Evolutionary conservation across 768 basidiomycete species (phyloP).

Genomic region (Lyophyllum decastes): DNA sequence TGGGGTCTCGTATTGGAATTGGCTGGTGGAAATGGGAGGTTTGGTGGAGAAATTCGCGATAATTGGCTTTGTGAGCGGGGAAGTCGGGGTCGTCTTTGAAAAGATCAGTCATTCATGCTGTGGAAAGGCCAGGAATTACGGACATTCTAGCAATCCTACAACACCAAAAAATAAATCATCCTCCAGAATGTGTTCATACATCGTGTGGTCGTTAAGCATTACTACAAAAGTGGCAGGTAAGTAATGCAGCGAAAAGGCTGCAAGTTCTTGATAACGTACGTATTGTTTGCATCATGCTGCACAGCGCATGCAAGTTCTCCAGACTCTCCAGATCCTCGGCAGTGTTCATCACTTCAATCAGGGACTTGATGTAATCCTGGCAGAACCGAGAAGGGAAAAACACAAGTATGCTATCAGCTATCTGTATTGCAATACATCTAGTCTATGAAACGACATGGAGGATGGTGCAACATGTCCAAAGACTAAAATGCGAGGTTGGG

Average conservation of each 20-base stretch:
- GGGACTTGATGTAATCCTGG: constrained; percentile 85
- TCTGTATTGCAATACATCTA: constrained; percentile 19
- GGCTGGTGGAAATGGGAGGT: constrained; percentile 89
- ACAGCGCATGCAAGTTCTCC: constrained; percentile 87
- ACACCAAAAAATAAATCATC: constrained; percentile 93
- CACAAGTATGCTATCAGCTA: constrained; percentile 28
- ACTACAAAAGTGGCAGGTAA: constrained; percentile 49
- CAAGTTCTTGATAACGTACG: constrained; percentile 45
- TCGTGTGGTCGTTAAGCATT: constrained; percentile 89
- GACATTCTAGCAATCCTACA: constrained; percentile 96
- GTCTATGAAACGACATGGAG: constrained; percentile 18
- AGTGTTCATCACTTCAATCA: constrained; percentile 81
- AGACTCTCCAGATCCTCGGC: constrained; percentile 94
- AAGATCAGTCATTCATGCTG: constrained; percentile 8
- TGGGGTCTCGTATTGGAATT: constrained; percentile 74
- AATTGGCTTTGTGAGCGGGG: constrained; percentile 94
- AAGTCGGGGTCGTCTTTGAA: constrained; percentile 92
- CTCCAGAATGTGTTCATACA: constrained; percentile 94
- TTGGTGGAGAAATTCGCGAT: constrained; percentile 88
- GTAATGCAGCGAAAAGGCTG: constrained; percentile 3
- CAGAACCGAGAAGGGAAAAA: constrained; percentile 16
- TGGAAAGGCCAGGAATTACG: constrained; percentile 29
- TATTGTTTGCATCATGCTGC: constrained; percentile 92
- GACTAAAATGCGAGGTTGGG: constrained; percentile 7
- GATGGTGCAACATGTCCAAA: constrained; percentile 9